Base-by-base conservation (phyloP, 345 rosid genomes). In the Noccaea caerulescens region DNA sequence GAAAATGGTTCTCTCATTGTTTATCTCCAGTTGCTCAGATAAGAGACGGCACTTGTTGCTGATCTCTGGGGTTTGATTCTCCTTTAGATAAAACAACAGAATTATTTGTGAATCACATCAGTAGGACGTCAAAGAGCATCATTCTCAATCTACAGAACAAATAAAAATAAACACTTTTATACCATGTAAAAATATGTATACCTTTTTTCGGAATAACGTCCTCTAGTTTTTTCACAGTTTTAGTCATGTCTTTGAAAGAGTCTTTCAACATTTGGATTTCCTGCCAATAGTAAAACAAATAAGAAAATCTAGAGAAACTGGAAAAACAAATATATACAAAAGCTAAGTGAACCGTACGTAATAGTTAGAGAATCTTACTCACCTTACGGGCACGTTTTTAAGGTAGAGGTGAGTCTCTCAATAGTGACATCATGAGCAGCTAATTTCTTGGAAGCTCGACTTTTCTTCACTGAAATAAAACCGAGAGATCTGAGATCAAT, bases 21-120 rank as follows among this genome's bases (percentile, higher is more conserved):
- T 25, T 25, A 25, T 25, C 1, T 25, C 27, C 27, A 25, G 27
- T 25, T 25, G 27, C 27, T 1, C 3, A 25, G 27, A 25, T 25
- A 25, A 25, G 27, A 25, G 27, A 25, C 27, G 1, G 3, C 27
- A 25, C 27, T 25, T 25, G 27, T 25, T 25, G 27, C 27, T 25
- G 27, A 25, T 25, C 27, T 25, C 27, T 25, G 77, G 73, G 16
- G 80, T 72, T 67, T 70, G 34, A 52, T 78, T 79, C 38, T 83
- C 84, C 13, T 82, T 34, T 1, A 57, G 16, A 57, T 7, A 57
- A 7, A 57, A 14, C 25, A 57, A 54, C 27, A 25, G 18, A 54
- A 5, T 7, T 32, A 13, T 12, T 30, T n/a, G 18, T 37, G 32
- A 44, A 44, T 5, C 27, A 1, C 27, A 25, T 25, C 27, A 25